Conservation (phyloP, 2,329 filamentous ascomycete species). For the Apiospora pterosperma region DNA sequence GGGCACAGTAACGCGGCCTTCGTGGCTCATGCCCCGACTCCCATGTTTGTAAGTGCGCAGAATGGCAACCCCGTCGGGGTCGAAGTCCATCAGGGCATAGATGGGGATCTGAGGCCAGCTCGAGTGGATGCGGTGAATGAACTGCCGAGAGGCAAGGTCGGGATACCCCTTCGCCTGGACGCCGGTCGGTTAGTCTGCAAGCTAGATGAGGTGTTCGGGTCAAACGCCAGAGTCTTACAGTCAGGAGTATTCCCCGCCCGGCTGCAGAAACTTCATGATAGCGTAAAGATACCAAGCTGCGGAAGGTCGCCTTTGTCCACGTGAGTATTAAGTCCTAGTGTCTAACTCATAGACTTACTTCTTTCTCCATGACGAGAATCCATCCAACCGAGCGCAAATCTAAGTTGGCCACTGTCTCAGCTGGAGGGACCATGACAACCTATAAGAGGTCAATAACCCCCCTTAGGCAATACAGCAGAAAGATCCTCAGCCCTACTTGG, state of each 20-base stretch:
- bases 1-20: constrained; percentile 47
- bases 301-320: constrained; percentile 64
- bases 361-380: constrained; percentile 77
- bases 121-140: constrained; percentile 53
- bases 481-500: constrained; percentile 21
- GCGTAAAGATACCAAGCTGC: constrained; percentile 55
- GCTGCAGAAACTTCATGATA: constrained; percentile 50
- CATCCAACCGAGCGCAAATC: constrained; percentile 51
- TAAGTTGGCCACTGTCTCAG: constrained; percentile 45
- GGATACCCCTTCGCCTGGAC: constrained; percentile 76
- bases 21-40: constrained; percentile 60
- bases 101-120: constrained; percentile 51
- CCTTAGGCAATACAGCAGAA: not conserved
- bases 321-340: constrained; percentile 12
- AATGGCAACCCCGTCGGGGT: constrained; percentile 74
- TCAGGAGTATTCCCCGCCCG: constrained; percentile 63
- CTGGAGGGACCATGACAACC: constrained; percentile 51
- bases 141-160: constrained; percentile 65
- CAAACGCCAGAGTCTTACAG: constrained; percentile 41
- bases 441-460: not conserved
- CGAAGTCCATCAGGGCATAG: constrained; percentile 67
- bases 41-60: constrained; percentile 70
- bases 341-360: constrained; percentile 42
- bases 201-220: not conserved
- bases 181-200: constrained; percentile 7